Conservation (phyloP, 2,329 filamentous ascomycete species). For the Scedosporium dehoogii region DNA sequence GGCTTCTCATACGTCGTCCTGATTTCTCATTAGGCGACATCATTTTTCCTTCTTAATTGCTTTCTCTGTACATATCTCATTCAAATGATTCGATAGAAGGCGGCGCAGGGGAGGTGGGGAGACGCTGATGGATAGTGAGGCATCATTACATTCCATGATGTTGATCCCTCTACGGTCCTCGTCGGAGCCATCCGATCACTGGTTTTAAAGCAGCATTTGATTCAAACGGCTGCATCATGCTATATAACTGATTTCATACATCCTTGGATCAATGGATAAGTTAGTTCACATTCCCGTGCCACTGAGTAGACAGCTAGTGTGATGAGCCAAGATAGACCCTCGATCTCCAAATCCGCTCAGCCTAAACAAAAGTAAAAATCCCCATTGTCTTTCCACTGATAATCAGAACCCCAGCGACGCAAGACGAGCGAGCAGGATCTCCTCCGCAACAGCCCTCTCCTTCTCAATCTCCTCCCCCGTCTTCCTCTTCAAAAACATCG, state of each 20-base stretch:
- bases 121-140: not conserved
- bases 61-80: not conserved
- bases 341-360: constrained; percentile 12
- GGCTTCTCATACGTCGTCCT: not conserved
- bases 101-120: not conserved
- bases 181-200: not conserved
- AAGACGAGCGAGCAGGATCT: too few relatives aligned
- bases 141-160: not conserved
- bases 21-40: not conserved
- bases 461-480: not conserved
- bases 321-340: not conserved
- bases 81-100: not conserved
- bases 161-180: not conserved
- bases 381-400: too few relatives aligned
- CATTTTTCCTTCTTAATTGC: not conserved
- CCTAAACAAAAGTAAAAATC: too few relatives aligned
- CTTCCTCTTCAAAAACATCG: constrained; percentile 30
- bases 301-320: not conserved
- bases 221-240: not conserved
- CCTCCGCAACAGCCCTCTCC: not conserved
- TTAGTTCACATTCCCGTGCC: not conserved
- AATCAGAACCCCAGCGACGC: too few relatives aligned
- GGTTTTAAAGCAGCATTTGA: not conserved
- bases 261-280: not conserved
- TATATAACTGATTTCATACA: not conserved